A percentile compares a stretch with the other conserved stretches of the same genome.
Conservation (phyloP, 148 eudicot species). For the Euryodendron excelsum region DNA sequence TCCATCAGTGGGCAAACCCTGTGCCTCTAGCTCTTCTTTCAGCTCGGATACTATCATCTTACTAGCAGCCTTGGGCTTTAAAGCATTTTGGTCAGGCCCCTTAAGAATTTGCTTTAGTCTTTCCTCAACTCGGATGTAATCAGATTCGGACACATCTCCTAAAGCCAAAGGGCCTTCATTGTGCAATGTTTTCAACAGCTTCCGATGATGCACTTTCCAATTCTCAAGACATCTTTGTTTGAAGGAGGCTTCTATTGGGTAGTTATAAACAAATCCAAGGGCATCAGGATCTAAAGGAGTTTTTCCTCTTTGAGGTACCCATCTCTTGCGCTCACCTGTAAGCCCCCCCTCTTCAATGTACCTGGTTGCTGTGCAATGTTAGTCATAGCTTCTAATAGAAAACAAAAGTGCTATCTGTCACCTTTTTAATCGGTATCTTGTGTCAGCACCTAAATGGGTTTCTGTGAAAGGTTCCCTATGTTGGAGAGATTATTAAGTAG, state of each 20-base stretch:
- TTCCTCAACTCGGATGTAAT: conserved; percentile 80
- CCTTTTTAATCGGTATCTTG: background rate
- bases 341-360: conserved; percentile 92
- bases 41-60: conserved; percentile 94
- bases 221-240: conserved; percentile 90
- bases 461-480: background rate
- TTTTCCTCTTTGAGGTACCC: conserved; percentile 98
- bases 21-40: conserved; percentile 95
- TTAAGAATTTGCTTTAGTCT: conserved; percentile 73
- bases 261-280: conserved; percentile 69
- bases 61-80: conserved; percentile 98
- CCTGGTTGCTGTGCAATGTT: conserved; percentile 40
- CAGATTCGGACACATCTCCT: conserved; percentile 73
- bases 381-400: conserved; percentile 14
- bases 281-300: conserved; percentile 95
- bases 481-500: background rate
- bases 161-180: conserved; percentile 70
- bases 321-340: conserved; percentile 94
- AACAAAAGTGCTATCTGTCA: background rate
- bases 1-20: conserved; percentile 94
- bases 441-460: background rate
- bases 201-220: conserved; percentile 67
- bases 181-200: conserved; percentile 64
- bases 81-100: conserved; percentile 69
- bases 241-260: conserved; percentile 86